Evolutionary conservation across 768 basidiomycete genomes (phyloP).

Genomic region (Dioszegia hungarica): DNA sequence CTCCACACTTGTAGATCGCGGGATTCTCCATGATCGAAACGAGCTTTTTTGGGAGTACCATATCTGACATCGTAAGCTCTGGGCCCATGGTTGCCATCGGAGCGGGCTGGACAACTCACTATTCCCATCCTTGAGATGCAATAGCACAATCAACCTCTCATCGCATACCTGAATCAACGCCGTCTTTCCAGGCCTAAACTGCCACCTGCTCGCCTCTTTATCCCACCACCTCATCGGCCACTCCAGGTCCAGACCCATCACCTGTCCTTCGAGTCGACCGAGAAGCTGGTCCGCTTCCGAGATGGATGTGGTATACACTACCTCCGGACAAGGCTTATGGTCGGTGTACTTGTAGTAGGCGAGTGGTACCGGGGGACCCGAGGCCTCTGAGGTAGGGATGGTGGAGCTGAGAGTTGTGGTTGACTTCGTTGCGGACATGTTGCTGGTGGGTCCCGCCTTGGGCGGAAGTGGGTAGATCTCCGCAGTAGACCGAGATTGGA

Average conservation of each 20-base stretch:
- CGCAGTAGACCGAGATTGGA: no score
- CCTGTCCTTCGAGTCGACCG: slow-evolving; percentile 23
- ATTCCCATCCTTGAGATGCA: slow-evolving; percentile 33
- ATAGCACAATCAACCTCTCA: slow-evolving; percentile 21
- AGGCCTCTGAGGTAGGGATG: no score
- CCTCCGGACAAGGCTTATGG: slow-evolving; percentile 6
- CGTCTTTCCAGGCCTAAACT: background rate
- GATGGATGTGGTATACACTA: slow-evolving; percentile 33
- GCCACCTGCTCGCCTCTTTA: slow-evolving; percentile 4
- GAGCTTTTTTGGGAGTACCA: slow-evolving; percentile 20
- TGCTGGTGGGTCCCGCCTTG: no score
- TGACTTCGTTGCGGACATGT: no score
- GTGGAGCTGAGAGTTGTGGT: no score
- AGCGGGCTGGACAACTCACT: slow-evolving; percentile 21
- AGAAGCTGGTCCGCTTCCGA: slow-evolving; percentile 41
- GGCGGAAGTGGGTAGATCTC: no score
- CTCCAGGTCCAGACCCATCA: slow-evolving; percentile 46
- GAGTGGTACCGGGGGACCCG: background rate
- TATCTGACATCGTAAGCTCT: slow-evolving; percentile 11
- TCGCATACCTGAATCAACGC: slow-evolving; percentile 15
- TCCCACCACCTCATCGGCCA: slow-evolving; percentile 34
- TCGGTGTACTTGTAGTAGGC: slow-evolving; percentile 25
- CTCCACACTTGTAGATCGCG: slow-evolving; percentile 32
- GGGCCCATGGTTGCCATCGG: background rate
- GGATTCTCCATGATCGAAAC: slow-evolving; percentile 23